These are phyloP conservation scores for Mucor saturninus DNA, from an alignment of 371 early-diverging fungal species.

Conservation along the genomic window DNA sequence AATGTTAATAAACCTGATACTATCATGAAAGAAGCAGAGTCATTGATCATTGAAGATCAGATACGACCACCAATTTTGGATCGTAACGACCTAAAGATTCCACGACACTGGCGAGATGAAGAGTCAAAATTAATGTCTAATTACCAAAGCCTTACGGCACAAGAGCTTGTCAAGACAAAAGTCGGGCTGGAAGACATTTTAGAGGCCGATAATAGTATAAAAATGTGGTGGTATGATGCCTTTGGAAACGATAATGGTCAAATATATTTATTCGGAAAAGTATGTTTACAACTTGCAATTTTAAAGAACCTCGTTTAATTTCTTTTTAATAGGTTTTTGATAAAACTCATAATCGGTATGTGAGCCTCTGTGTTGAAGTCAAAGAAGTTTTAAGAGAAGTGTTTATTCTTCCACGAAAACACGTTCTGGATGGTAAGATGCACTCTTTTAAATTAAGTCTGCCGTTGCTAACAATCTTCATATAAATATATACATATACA, in stretches of 20 bases:
- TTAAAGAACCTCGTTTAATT: too few species aligned
- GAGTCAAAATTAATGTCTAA: too few species aligned
- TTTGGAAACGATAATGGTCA: slow-evolving; percentile 73
- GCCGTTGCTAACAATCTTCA: too few species aligned
- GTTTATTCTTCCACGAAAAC: slow-evolving; percentile 80
- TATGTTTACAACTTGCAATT: not conserved
- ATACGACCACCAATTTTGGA: too few species aligned
- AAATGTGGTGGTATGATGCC: slow-evolving; percentile 93
- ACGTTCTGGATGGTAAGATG: too few species aligned
- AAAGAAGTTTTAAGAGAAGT: slow-evolving; percentile 82
- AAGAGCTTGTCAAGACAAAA: not conserved
- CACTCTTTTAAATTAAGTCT: too few species aligned
- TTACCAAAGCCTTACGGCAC: not conserved
- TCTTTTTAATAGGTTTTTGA: not conserved
- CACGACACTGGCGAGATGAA: too few species aligned
- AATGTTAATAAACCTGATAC: too few species aligned
- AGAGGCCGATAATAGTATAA: slow-evolving; percentile 53
- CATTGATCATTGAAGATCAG: too few species aligned
- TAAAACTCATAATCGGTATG: slow-evolving; percentile 43
- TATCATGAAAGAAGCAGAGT: too few species aligned
- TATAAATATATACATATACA: too few species aligned
- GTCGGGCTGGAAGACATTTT: not conserved
- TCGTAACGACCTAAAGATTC: too few species aligned
- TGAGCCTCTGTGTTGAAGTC: slow-evolving; percentile 85
- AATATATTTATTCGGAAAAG: slow-evolving; percentile 92